Percentiles rank a stretch among this genome's conserved stretches.
Evolutionary conservation across 495 filamentous ascomycete species (phyloP).

Genomic region (Entonaema liquescens): DNA sequence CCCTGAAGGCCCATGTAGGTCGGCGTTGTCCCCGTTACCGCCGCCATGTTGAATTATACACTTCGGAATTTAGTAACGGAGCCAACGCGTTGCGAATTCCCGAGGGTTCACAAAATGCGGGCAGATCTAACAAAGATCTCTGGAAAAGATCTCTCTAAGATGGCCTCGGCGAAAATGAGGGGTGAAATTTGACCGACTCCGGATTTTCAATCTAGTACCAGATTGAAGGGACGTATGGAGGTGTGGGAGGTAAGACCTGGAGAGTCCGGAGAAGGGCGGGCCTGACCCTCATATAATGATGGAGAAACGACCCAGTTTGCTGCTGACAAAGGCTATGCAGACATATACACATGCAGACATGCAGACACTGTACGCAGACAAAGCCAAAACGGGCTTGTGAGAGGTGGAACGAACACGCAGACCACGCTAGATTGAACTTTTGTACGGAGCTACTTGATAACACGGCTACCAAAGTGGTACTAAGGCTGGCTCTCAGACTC

Average conservation of each 20-base stretch:
- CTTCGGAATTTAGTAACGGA: slow-evolving; percentile 3
- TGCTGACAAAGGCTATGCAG: slow-evolving; percentile 25
- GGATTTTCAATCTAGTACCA: slow-evolving; percentile 38
- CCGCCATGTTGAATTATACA: slow-evolving; percentile 48
- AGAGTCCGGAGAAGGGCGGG: slow-evolving; percentile 40
- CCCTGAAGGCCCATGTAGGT: slow-evolving; percentile 71
- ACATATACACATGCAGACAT: not conserved
- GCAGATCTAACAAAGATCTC: not conserved
- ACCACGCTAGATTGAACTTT: slow-evolving; percentile 6
- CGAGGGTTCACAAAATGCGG: slow-evolving; percentile 1
- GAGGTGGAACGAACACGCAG: slow-evolving; percentile 15
- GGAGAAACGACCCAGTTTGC: slow-evolving; percentile 20
- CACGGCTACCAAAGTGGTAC: slow-evolving; percentile 15
- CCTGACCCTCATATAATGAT: slow-evolving; percentile 38
- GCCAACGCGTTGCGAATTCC: slow-evolving; percentile 11
- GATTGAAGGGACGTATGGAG: slow-evolving; percentile 28
- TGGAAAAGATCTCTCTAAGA: not conserved
- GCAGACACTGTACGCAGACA: not conserved
- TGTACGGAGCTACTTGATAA: slow-evolving; percentile 10
- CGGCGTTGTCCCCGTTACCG: slow-evolving; percentile 54
- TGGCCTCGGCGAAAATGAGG: slow-evolving; percentile 17
- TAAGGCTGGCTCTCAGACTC: slow-evolving; percentile 16
- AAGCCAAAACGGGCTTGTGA: slow-evolving; percentile 19
- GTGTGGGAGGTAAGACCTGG: slow-evolving; percentile 33
- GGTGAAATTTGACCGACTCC: slow-evolving; percentile 28